A percentile compares a stretch with the other conserved stretches of the same genome.
Conservation (phyloP, 2,329 filamentous ascomycete species). For the Dactylella cylindrospora region DNA sequence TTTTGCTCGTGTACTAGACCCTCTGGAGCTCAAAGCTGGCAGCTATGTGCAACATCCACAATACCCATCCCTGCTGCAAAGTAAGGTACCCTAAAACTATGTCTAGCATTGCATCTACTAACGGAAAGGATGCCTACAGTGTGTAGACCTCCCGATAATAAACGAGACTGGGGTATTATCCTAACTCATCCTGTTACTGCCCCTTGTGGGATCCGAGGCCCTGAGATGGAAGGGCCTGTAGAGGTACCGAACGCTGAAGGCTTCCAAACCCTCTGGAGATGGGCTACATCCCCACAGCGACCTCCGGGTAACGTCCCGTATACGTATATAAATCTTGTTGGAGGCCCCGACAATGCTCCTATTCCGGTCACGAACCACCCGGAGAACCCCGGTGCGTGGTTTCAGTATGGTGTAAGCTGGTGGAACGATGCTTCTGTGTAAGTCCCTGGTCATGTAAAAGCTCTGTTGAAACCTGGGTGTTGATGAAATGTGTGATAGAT, state of each 20-base stretch:
- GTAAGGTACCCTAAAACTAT: background rate
- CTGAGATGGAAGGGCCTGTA: constrained; percentile 8
- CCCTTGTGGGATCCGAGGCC: constrained; percentile 7
- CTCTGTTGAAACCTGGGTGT: background rate
- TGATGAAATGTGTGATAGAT: constrained; percentile 4
- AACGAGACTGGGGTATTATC: constrained; percentile 18
- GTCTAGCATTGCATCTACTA: background rate
- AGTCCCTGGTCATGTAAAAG: background rate
- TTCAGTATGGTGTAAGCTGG: constrained; percentile 16
- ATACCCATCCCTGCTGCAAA: constrained; percentile 3
- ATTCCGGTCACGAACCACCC: constrained; percentile 31
- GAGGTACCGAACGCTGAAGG: too few species aligned
- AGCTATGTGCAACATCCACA: too few species aligned
- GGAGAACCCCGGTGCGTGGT: constrained; percentile 15
- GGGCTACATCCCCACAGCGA: constrained; percentile 1
- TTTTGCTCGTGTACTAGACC: too few species aligned
- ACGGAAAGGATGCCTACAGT: background rate
- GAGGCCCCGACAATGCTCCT: constrained; percentile 3
- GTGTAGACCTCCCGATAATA: constrained; percentile 23
- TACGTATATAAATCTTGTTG: constrained; percentile 19
- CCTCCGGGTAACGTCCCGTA: constrained; percentile 1
- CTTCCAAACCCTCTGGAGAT: too few species aligned
- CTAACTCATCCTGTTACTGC: constrained; percentile 12
- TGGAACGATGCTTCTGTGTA: constrained; percentile 26
- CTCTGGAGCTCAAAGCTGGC: too few species aligned